These are phyloP conservation scores for Talaromyces marneffei DNA, from an alignment of 2,329 filamentous ascomycete species.

Conservation along the genomic window DNA sequence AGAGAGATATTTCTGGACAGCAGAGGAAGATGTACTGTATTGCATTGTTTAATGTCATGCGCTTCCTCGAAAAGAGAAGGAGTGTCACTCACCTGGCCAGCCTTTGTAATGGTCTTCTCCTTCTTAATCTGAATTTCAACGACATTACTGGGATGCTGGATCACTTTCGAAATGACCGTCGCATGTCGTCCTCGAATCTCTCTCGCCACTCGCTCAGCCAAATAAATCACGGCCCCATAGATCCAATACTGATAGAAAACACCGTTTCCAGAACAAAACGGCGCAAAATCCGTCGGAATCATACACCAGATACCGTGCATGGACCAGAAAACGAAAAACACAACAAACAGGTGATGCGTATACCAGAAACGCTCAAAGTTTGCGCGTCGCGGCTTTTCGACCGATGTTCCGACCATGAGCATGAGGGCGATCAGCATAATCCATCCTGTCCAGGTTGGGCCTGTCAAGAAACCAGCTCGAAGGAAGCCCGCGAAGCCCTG, in stretches of 20 bases:
- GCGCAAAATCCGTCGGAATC: slow-evolving; percentile 77
- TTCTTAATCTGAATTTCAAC: slow-evolving; percentile 92
- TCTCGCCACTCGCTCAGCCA: slow-evolving; percentile 70
- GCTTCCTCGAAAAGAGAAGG: background rate
- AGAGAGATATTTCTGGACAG: slow-evolving; percentile 77
- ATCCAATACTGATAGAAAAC: slow-evolving; percentile 91
- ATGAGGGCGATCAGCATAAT: slow-evolving; percentile 74
- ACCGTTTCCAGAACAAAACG: slow-evolving; percentile 63
- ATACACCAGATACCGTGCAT: slow-evolving; percentile 85
- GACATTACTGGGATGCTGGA: slow-evolving; percentile 83
- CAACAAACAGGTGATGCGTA: slow-evolving; percentile 78
- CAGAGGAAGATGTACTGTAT: slow-evolving; percentile 74
- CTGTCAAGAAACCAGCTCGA: slow-evolving; percentile 69
- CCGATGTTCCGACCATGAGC: slow-evolving; percentile 70
- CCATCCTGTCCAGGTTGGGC: slow-evolving; percentile 81
- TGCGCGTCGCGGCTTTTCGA: slow-evolving; percentile 69
- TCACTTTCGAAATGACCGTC: slow-evolving; percentile 82
- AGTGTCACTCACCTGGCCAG: slow-evolving; percentile 53
- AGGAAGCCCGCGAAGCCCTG: slow-evolving; percentile 74
- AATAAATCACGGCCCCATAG: slow-evolving; percentile 73
- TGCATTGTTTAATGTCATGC: background rate
- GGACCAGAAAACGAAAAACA: slow-evolving; percentile 91
- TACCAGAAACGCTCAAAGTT: slow-evolving; percentile 92
- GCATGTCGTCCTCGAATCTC: slow-evolving; percentile 75
- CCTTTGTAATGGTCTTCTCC: slow-evolving; percentile 72